A percentile compares a stretch with the other conserved stretches of the same genome.
Conservation (phyloP, 106 monocot species). For the Acorus gramineus region DNA sequence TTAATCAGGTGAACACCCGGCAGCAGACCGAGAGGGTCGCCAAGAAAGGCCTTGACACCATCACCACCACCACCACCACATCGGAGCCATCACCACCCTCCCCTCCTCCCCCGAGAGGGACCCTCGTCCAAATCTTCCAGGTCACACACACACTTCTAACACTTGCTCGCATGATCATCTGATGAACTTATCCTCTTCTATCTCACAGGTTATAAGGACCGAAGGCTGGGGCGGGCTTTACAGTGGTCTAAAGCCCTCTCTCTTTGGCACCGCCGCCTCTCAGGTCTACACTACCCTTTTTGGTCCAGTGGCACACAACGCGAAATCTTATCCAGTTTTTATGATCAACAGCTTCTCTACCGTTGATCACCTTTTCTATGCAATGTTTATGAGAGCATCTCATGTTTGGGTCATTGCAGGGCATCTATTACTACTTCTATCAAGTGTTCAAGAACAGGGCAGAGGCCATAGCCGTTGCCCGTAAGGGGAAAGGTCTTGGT, state of each 20-base stretch:
- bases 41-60: background rate
- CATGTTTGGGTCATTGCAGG: slow-evolving; percentile 18
- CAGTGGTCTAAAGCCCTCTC: slow-evolving; percentile 82
- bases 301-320: too few relatives aligned
- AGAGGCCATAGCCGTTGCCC: slow-evolving; percentile 44
- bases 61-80: background rate
- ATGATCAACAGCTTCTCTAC: too few relatives aligned
- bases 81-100: background rate
- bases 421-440: slow-evolving; percentile 86
- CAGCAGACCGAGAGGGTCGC: slow-evolving; percentile 81
- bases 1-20: slow-evolving; percentile 67
- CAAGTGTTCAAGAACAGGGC: slow-evolving; percentile 75
- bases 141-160: slow-evolving; percentile 4
- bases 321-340: too few relatives aligned
- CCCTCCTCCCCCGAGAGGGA: slow-evolving; percentile 6
- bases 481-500: slow-evolving; percentile 56
- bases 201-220: slow-evolving; percentile 31
- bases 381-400: too few relatives aligned
- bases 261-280: slow-evolving; percentile 73
- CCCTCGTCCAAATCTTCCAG: slow-evolving; percentile 53
- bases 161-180: too few relatives aligned
- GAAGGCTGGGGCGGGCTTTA: slow-evolving; percentile 89
- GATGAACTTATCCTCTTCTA: too few relatives aligned
- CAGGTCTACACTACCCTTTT: slow-evolving; percentile 26
- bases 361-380: too few relatives aligned